Conservation (phyloP, 371 early-diverging fungal species). For the Nosema muscidifuracis region DNA sequence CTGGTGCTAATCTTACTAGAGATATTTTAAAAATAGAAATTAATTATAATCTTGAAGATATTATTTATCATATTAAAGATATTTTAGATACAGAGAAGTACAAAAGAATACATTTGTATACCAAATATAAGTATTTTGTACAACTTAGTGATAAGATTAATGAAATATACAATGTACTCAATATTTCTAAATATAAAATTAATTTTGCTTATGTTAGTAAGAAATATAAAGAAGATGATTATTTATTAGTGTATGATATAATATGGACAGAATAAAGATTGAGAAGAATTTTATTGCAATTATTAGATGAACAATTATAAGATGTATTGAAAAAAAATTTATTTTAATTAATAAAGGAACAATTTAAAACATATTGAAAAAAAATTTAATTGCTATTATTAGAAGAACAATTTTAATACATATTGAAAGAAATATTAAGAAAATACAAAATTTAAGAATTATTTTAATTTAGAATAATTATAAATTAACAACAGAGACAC, state of each 20-base stretch:
- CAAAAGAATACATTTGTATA: conserved; percentile 14
- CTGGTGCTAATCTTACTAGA: background rate
- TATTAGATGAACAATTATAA: too few species aligned
- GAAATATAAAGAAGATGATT: conserved; percentile 19
- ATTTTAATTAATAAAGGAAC: too few species aligned
- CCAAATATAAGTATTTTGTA: conserved; percentile 31
- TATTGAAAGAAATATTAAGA: too few species aligned
- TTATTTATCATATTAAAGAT: conserved; percentile 11
- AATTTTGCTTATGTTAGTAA: conserved; percentile 21
- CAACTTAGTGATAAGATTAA: conserved; percentile 11
- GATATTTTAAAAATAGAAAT: conserved; percentile 28
- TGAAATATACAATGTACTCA: background rate
- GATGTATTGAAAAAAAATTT: too few species aligned
- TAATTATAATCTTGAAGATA: conserved; percentile 2
- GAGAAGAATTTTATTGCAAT: too few species aligned
- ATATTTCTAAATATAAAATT: conserved; percentile 11
- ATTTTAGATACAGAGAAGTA: conserved; percentile 14
- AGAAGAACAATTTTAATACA: too few species aligned
- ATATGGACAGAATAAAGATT: too few species aligned
- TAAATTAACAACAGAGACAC: background rate
- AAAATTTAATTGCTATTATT: too few species aligned
- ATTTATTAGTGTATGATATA: conserved; percentile 31
- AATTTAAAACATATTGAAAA: too few species aligned
- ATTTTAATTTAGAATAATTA: too few species aligned
- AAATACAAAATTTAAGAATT: too few species aligned